Conservation (phyloP, 805 yeast genomes). For the Vanderwaltozyma verrucispora region DNA sequence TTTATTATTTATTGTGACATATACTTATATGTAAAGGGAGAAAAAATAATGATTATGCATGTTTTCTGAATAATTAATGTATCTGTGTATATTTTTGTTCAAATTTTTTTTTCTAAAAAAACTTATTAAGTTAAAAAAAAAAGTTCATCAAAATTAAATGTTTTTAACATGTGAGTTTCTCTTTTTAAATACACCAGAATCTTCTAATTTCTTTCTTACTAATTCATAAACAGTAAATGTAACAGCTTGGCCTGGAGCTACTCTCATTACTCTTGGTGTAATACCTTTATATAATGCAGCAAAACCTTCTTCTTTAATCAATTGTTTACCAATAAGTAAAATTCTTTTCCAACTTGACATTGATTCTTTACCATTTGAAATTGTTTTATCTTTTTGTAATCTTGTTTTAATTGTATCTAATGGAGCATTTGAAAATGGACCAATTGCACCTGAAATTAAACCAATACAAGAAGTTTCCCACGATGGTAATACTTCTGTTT, state of each 20-base stretch:
- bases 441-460: constrained; percentile 88
- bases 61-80: too few species aligned
- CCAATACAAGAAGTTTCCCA: constrained; percentile 95
- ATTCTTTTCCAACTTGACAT: constrained; percentile 66
- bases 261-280: constrained; percentile 98
- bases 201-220: constrained; percentile 58
- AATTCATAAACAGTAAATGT: constrained; percentile 94
- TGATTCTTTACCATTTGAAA: constrained; percentile 26
- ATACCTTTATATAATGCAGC: constrained; percentile 91
- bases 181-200: constrained; percentile 15
- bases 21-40: too few species aligned
- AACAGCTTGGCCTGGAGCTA: constrained; percentile 98
- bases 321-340: constrained; percentile 64
- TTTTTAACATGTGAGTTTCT: constrained; percentile 3
- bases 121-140: too few species aligned
- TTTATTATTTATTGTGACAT: too few species aligned
- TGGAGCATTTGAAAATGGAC: constrained; percentile 96
- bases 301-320: constrained; percentile 82
- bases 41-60: too few species aligned
- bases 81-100: too few species aligned
- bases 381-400: constrained; percentile 79
- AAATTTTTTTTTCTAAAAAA: too few species aligned
- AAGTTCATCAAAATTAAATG: not conserved
- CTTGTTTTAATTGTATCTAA: constrained; percentile 95
- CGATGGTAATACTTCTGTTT: constrained; percentile 56